Evolutionary conservation across 2,329 filamentous ascomycete genomes (phyloP), one percentile per base, ranked within the genome.

Genomic region (Monilinia fructicola): DNA sequence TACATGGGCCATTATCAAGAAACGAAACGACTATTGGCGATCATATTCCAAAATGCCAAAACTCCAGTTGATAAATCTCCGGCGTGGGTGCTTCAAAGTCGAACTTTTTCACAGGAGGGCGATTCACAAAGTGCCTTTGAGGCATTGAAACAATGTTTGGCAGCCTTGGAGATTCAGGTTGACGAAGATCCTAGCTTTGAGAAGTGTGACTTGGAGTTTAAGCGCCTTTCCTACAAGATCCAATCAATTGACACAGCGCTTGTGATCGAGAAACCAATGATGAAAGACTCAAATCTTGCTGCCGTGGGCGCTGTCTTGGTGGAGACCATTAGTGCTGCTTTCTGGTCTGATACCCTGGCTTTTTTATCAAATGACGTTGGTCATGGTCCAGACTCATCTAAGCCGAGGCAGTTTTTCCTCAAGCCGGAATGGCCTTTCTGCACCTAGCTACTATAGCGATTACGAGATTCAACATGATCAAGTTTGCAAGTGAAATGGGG

Each of bases 31-130:
- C 79, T 94, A n/a, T 83, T 97, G 16, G 78, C 85, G 28, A 85
- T 84, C 3, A 86, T 96, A 6, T 91, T 95, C 72, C 77, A 79
- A 42, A 85, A 90, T 72, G 91, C 90, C 0, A 88, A 84, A 70
- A 87, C 87, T 23, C 80, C 91, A 0, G 84, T 91, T 7, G 93
- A 96, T 77, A 95, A 92, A 78, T 91, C 91, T 1, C 89, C 91
- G 11, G 91, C 92, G 0, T 96, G 90, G 80, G 89, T 97, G 52
- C 81, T 97, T 46, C 88, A 92, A 75, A 93, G 91, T 7, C 87
- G 92, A 60, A 89, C 97, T 55, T 87, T 88, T 73, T 87, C 90
- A 1, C 87, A 93, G 73, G 84, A 84, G 65, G 92, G 93, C 1
- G 87, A 96, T 70, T 86, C 88, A 38, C 79, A 82, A 28, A 84